Percentiles rank a stretch among this genome's conserved stretches.
These are phyloP conservation scores for Citrullus mucosospermus DNA, from an alignment of 306 rosid genomes.

Conservation along the genomic window DNA sequence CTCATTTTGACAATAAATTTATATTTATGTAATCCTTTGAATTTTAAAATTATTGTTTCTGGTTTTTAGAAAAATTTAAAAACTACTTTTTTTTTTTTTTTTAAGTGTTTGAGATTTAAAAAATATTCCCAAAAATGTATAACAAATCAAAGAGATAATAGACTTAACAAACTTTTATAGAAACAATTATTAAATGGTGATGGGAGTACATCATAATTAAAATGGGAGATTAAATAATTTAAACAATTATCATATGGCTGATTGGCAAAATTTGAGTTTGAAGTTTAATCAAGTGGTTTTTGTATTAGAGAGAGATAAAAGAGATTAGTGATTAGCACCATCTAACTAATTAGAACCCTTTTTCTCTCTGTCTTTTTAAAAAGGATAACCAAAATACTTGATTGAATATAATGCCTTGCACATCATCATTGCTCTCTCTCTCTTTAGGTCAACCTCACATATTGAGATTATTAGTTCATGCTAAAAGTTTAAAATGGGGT, in stretches of 20 bases:
- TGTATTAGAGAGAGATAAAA: background rate
- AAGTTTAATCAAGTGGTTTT: conserved; percentile 8
- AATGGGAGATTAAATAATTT: background rate
- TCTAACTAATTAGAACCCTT: background rate
- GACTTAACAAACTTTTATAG: background rate
- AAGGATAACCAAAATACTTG: background rate
- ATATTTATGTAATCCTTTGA: too few species aligned
- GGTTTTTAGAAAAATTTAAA: too few species aligned
- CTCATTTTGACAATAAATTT: too few species aligned
- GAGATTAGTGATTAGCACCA: background rate
- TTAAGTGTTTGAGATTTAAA: background rate
- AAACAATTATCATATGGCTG: background rate
- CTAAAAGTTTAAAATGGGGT: background rate
- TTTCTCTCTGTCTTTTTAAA: background rate
- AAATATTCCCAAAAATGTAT: background rate
- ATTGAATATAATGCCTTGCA: background rate
- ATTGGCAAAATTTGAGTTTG: conserved; percentile 7
- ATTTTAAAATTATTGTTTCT: too few species aligned
- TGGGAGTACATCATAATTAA: background rate
- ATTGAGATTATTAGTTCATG: background rate
- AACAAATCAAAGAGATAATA: background rate
- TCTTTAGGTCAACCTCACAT: background rate
- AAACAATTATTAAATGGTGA: background rate
- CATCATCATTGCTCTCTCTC: background rate
- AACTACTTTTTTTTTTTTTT: too few species aligned